Percentiles rank a stretch among this genome's conserved stretches.
phyloP scores from a whole-genome alignment of 2,329 filamentous ascomycete genomes.

The Teratosphaeria gauchensis region DNA sequence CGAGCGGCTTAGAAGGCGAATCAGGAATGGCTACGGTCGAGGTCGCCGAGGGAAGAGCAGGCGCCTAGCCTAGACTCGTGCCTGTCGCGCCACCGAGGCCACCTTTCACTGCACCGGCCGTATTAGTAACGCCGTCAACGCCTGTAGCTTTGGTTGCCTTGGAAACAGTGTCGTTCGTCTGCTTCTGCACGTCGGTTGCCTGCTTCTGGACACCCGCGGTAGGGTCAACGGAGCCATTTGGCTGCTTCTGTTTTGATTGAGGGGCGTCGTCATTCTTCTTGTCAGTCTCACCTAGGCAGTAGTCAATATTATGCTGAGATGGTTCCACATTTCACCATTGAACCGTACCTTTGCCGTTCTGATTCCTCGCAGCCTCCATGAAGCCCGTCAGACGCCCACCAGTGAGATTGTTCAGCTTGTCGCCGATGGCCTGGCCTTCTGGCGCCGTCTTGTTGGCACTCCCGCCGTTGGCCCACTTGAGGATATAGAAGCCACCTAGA shows the following conservation, averaged over 20 bases:
- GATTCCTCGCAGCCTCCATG: slow-evolving; percentile 13
- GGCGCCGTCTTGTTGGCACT: slow-evolving; percentile 7
- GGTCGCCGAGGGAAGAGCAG: background rate
- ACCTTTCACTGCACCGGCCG: slow-evolving; percentile 18
- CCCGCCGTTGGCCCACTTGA: slow-evolving; percentile 29
- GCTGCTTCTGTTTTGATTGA: slow-evolving; percentile 1
- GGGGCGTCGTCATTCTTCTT: background rate
- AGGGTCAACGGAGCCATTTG: slow-evolving; percentile 4
- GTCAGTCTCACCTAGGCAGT: slow-evolving; percentile 1
- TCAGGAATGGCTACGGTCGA: background rate
- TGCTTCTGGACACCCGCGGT: slow-evolving; percentile 7
- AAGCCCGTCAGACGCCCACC: slow-evolving; percentile 30
- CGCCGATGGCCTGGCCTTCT: slow-evolving; percentile 29
- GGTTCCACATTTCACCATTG: slow-evolving; percentile 9
- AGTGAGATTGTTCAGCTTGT: slow-evolving; percentile 31
- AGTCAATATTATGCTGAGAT: slow-evolving; percentile 3
- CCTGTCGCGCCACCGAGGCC: slow-evolving; percentile 16
- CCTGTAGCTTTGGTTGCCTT: slow-evolving; percentile 14
- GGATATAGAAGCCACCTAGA: slow-evolving; percentile 47
- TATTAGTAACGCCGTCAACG: slow-evolving; percentile 9
- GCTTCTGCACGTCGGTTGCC: slow-evolving; percentile 5
- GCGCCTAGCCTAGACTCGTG: background rate
- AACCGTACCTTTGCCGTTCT: slow-evolving; percentile 9
- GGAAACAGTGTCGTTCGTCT: slow-evolving; percentile 6
- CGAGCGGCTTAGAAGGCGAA: slow-evolving; percentile 3